A percentile compares a stretch with the other conserved stretches of the same genome.
phyloP scores from a whole-genome alignment of 805 yeast species.

The Lipomyces spencermartinsiae region DNA sequence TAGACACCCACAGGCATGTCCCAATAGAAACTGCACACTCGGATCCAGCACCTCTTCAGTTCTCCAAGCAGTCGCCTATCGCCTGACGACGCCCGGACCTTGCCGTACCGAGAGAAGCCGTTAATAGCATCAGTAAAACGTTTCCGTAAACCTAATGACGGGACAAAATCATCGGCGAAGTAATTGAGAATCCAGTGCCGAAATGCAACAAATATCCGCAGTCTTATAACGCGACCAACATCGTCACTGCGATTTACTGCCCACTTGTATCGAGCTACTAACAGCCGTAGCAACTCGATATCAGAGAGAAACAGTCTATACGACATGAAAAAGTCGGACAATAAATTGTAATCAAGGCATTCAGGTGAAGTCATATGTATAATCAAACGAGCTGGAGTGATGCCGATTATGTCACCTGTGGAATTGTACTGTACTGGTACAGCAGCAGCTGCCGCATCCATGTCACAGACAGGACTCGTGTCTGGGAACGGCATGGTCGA shows the following conservation, averaged over 20 bases:
- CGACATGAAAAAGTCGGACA: slow-evolving; percentile 86
- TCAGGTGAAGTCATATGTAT: slow-evolving; percentile 66
- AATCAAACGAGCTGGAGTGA: slow-evolving; percentile 45
- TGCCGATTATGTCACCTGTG: slow-evolving; percentile 37
- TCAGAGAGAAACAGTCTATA: slow-evolving; percentile 72
- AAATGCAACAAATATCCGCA: slow-evolving; percentile 83
- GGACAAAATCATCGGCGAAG: slow-evolving; percentile 81
- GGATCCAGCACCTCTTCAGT: slow-evolving; percentile 59
- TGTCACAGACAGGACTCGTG: slow-evolving; percentile 10
- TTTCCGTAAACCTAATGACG: slow-evolving; percentile 56
- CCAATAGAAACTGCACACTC: slow-evolving; percentile 48
- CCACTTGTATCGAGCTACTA: slow-evolving; percentile 76
- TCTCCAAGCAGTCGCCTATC: slow-evolving; percentile 51
- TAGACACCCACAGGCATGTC: slow-evolving; percentile 33
- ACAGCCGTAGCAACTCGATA: slow-evolving; percentile 62
- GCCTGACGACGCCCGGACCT: slow-evolving; percentile 40
- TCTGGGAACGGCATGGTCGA: neutral
- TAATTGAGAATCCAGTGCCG: slow-evolving; percentile 92
- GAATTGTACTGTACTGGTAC: slow-evolving; percentile 19
- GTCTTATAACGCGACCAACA: slow-evolving; percentile 68
- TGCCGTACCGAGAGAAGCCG: slow-evolving; percentile 43
- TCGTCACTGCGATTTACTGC: slow-evolving; percentile 56
- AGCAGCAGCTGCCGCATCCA: slow-evolving; percentile 28
- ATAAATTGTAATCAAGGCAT: slow-evolving; percentile 73
- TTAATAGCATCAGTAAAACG: slow-evolving; percentile 51